phyloP scores from a whole-genome alignment of 805 yeast species.

The Peterozyma xylosa region DNA sequence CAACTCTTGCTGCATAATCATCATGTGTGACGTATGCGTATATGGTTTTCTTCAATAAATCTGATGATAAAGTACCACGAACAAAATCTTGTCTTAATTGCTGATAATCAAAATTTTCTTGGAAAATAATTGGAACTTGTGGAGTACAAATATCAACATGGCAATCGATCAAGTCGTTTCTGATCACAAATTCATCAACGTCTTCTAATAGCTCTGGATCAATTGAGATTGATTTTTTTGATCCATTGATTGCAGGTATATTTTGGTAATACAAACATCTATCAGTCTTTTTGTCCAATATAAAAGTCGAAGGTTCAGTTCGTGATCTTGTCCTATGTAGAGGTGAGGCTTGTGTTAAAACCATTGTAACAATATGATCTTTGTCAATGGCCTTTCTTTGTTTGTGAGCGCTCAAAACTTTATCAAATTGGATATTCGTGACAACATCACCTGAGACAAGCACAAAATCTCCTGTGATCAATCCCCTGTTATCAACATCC shows the following conservation, averaged over 20 bases:
- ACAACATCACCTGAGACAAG: constrained; percentile 92
- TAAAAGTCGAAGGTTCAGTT: constrained; percentile 77
- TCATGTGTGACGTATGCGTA: constrained; percentile 78
- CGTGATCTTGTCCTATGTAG: constrained; percentile 78
- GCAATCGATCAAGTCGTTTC: constrained; percentile 94
- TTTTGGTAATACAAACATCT: constrained; percentile 82
- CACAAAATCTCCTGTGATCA: constrained; percentile 84
- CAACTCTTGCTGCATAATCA: constrained; percentile 91
- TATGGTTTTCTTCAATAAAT: constrained; percentile 81
- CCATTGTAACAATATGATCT: constrained; percentile 94
- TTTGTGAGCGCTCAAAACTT: constrained; percentile 67
- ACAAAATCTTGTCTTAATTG: constrained; percentile 80
- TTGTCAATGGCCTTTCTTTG: constrained; percentile 67
- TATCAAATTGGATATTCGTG: constrained; percentile 78
- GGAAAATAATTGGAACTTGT: constrained; percentile 90
- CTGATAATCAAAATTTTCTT: constrained; percentile 95
- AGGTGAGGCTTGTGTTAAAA: constrained; percentile 77
- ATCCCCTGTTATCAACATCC: constrained; percentile 85
- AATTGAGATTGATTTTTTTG: constrained; percentile 45
- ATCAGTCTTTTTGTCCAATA: constrained; percentile 64
- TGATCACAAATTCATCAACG: constrained; percentile 67
- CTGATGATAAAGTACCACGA: constrained; percentile 84
- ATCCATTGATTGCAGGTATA: constrained; percentile 48
- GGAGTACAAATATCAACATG: constrained; percentile 94
- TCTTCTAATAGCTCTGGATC: constrained; percentile 81